Conservation (phyloP, 2,329 filamentous ascomycete genomes). For the Lachnellula hyalina region DNA sequence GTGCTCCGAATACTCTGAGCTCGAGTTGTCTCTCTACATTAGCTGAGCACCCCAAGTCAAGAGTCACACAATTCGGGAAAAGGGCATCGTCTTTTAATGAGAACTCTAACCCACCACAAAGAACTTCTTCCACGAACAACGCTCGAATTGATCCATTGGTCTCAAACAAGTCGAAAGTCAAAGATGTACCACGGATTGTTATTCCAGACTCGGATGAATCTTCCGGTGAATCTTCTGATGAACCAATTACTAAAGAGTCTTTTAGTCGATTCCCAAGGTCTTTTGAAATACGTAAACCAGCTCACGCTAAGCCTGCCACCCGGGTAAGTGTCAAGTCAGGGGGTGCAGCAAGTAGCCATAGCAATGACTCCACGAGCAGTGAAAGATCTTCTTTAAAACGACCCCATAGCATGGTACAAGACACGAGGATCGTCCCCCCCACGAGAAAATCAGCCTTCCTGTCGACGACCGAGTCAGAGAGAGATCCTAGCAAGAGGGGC, state of each 20-base stretch:
- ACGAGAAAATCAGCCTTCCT: not conserved
- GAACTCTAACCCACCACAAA: not conserved
- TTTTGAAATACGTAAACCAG: no score
- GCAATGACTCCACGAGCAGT: not conserved
- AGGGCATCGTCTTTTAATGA: not conserved
- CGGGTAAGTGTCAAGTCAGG: no score
- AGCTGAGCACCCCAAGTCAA: not conserved
- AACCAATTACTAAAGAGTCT: not conserved
- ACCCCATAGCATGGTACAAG: not conserved
- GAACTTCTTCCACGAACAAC: no score
- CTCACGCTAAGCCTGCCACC: no score
- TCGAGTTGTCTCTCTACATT: not conserved
- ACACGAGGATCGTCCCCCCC: not conserved
- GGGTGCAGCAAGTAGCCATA: not conserved
- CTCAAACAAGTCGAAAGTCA: no score
- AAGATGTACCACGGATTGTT: not conserved
- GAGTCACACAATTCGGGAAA: not conserved
- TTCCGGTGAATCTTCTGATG: not conserved
- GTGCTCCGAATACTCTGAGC: slow-evolving; percentile 1
- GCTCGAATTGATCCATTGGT: no score
- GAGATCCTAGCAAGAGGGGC: not conserved
- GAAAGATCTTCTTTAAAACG: not conserved
- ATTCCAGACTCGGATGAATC: slow-evolving; percentile 2
- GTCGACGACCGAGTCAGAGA: not conserved
- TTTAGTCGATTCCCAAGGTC: no score